Evolutionary conservation across 371 early-diverging fungal genomes (phyloP), one percentile per base, ranked within the genome.

Genomic region (Funneliformis caledonium): DNA sequence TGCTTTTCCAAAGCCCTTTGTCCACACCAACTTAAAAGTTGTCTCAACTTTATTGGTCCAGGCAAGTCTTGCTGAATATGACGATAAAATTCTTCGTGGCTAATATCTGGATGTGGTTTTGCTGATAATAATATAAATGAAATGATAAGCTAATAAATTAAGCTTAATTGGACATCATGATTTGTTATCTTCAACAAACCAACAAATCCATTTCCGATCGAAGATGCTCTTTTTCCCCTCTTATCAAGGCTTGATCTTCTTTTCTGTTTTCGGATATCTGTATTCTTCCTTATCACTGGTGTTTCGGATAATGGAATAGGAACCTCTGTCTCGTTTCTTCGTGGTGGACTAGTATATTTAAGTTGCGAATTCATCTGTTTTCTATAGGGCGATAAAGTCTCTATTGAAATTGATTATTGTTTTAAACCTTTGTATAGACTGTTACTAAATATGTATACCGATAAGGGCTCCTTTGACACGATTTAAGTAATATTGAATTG

Each of bases 181-280:
- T 45, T 70, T n/a, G 10, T 70, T 10, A 43, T 22, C 26, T 48
- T 47, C 10, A 37, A 82, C 85, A 64, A 47, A 88, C 87, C 84
- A 42, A 83, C 81, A 56, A 87, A 83, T 7, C 89, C 90, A 64
- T 85, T 89, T 45, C 84, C 84, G 22, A 87, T 84, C 12, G 87
- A 82, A 60, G 92, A 92, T 7, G 88, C 86, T 42, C 92, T 84
- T 80, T 89, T 90, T 60, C 92, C 92, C 19, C 92, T 84, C 84
- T 86, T 85, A n/a, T 88, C 86, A 37, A 92, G 84, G 75, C 92
- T 92, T n/a, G 92, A 89, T 80, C 92, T 77, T 76, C 92, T 81
- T 22, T 89, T 84, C 11, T 81, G 82, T 68, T 84, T 72, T 47
- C 62, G 59, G 42, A 60, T 48, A n/a, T 31, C 45, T 45, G 43